Evolutionary conservation across 2,329 filamentous ascomycete genomes (phyloP).

Genomic region (Alternaria sp.): DNA sequence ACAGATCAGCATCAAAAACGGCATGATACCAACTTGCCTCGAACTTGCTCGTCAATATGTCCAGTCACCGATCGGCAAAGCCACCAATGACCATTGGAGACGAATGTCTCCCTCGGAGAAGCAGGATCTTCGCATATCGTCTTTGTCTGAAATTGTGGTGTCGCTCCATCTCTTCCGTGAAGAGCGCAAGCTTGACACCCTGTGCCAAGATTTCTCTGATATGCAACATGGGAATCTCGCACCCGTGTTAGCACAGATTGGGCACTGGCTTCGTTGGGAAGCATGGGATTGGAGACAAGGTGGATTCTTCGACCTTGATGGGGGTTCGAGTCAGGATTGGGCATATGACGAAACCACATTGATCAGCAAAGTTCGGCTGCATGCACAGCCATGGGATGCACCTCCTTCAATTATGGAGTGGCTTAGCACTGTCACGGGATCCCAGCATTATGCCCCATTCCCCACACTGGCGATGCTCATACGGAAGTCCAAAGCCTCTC

Average conservation of each 20-base stretch:
- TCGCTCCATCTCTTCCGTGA: constrained; percentile 87
- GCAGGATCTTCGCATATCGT: constrained; percentile 56
- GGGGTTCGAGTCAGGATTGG: constrained; percentile 61
- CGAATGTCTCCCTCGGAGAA: constrained; percentile 57
- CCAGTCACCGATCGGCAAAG: constrained; percentile 44
- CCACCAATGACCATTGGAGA: constrained; percentile 58
- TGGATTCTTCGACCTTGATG: constrained; percentile 66
- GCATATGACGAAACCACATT: constrained; percentile 61
- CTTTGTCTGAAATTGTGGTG: constrained; percentile 70
- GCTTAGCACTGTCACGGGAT: constrained; percentile 43
- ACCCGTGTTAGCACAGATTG: constrained; percentile 80
- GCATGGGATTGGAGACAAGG: constrained; percentile 63
- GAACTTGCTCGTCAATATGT: constrained; percentile 44
- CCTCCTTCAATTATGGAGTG: constrained; percentile 67
- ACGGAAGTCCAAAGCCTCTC: constrained; percentile 46
- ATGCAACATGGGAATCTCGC: constrained; percentile 62
- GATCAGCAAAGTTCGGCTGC: constrained; percentile 30
- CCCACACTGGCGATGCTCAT: constrained; percentile 48
- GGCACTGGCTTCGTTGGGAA: constrained; percentile 79
- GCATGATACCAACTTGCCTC: constrained; percentile 35
- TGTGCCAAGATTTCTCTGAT: constrained; percentile 56
- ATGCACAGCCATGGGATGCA: constrained; percentile 45
- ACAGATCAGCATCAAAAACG: constrained; percentile 38
- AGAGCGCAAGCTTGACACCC: constrained; percentile 80
- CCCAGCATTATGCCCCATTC: constrained; percentile 40